Evolutionary conservation across 257 asterid genomes (phyloP), one percentile per base, ranked within the genome.

Genomic region (Prunella vulgaris): DNA sequence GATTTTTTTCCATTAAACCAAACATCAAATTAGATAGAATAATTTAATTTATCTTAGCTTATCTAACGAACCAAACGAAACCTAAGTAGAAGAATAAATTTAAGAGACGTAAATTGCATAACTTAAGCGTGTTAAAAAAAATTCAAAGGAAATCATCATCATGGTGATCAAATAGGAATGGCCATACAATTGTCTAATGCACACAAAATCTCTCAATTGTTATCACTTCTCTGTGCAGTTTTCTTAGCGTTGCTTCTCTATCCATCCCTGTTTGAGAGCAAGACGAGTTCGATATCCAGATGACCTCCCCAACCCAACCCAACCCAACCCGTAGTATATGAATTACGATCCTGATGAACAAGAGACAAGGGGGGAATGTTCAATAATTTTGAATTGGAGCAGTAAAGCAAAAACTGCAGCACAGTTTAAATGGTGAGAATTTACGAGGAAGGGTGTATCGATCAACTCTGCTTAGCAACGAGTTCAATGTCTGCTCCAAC

Each of bases 401-500:
- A 18, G 24, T 51, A 20, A 51, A 7, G 58, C 12, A 51, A 46
- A 10, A 30, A 14, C 35, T 30, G 60, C 32, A 27, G 64, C 57
- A 17, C 27, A 51, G 33, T 35, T 60, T 60, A 53, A 24, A 21
- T 32, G 22, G 60, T 14, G 2, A 7, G 78, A 72, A 18, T 56
- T 76, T 79, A 80, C 84, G 79, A 32, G 53, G 69, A 35, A 21
- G n/a, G 17, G 12, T 56, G 15, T 10, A 10, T 56, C 10, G 15
- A 66, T 84, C 80, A 89, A 21, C 68, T 77, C 72, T 83, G 90
- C 77, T 86, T 85, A 5, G 90, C 85, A 6, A 78, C 85, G 24
- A 82, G 84, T 74, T 91, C 92, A 48, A 91, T 91, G 77, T 94
- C 99, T 3, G 93, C 88, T 79, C 92, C 99, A 64, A 94, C 86